Base-by-base conservation (phyloP, 176 grass and related monocot genomes). In the Coix lacrymajobi region DNA sequence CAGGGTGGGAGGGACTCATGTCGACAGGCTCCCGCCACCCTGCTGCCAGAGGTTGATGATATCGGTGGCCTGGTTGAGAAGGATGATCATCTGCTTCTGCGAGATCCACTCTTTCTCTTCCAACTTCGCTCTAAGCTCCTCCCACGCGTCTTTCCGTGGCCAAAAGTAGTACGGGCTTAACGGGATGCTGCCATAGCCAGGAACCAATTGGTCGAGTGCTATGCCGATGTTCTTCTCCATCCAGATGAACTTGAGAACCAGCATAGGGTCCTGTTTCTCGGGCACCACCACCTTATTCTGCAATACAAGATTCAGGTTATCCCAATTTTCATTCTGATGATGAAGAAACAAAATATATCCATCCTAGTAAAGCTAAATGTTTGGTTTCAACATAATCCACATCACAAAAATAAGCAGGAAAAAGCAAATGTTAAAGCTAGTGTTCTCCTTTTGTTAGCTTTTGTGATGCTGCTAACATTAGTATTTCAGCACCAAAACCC, bases 171-270 rank as follows among this genome's bases (percentile, higher is more conserved):
- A 97, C 0, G 94, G 94, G 81, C 91, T 97, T 8, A 97, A 75
- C 0, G 94, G 91, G 82, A 97, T 82, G 39, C 91, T 93, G 3
- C 94, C 91, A 17, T 91, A 56, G 65, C 94, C 91, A 0, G 91
- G 87, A 78, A 97, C 80, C 57, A 97, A 62, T 30, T 89, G 91
- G 75, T 97, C 94, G 0, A 91, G 81, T 29, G 84, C 87, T 36
- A 97, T 81, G 79, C 91, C 91, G 0, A 97, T 92, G 86, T 97
- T 97, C 79, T 93, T 97, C 84, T 93, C 94, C 91, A 97, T 97
- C 91, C 94, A 97, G 61, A 97, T 84, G 73, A 97, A 97, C 77
- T 93, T 93, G 9, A 97, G 72, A 40, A 97, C 84, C 2, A 91
- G 71, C 79, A 90, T 73, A 0, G 94, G 87, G 44, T 85, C 89